Percentiles rank a stretch among this genome's conserved stretches.
Conservation (phyloP, 2,329 filamentous ascomycete species). For the Amesomyces nigricolor region DNA sequence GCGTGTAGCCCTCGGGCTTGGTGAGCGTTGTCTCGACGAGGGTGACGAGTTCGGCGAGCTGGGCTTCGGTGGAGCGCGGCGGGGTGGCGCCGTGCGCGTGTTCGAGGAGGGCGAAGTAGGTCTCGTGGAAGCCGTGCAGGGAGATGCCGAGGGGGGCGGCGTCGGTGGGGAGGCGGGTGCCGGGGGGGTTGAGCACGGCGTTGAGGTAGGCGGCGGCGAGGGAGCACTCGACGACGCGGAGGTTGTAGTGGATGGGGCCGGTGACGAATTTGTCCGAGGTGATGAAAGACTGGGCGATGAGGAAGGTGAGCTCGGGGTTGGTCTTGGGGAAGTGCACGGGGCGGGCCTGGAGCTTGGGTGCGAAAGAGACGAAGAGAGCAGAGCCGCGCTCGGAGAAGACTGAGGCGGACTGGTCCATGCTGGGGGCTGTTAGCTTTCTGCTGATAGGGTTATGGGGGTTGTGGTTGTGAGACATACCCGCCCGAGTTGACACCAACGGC, state of each 20-base stretch:
- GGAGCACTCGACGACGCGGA: constrained; percentile 92
- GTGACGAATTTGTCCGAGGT: constrained; percentile 92
- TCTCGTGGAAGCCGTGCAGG: constrained; percentile 79
- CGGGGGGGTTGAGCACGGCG: constrained; percentile 50
- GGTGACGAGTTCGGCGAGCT: constrained; percentile 67
- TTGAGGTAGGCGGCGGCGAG: constrained; percentile 70
- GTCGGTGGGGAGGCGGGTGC: constrained; percentile 64
- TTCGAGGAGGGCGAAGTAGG: constrained; percentile 59
- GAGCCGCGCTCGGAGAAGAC: constrained; percentile 85
- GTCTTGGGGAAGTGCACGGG: constrained; percentile 79
- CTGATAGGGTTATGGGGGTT: background rate
- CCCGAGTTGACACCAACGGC: constrained; percentile 95
- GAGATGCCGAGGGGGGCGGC: constrained; percentile 76
- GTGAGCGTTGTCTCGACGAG: constrained; percentile 66
- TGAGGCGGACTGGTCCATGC: constrained; percentile 96
- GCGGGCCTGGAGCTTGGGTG: constrained; percentile 67
- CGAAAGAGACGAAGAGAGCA: constrained; percentile 86
- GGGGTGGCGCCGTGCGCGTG: constrained; percentile 33
- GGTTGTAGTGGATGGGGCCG: constrained; percentile 90
- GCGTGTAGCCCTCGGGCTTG: constrained; percentile 78
- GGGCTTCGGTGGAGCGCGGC: constrained; percentile 43
- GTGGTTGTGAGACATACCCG: constrained; percentile 52
- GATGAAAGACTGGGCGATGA: constrained; percentile 92
- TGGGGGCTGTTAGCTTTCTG: constrained; percentile 30
- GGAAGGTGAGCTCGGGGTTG: constrained; percentile 76